Base-by-base conservation (phyloP, 331 rosid genomes). In the Quercus lobata region DNA sequence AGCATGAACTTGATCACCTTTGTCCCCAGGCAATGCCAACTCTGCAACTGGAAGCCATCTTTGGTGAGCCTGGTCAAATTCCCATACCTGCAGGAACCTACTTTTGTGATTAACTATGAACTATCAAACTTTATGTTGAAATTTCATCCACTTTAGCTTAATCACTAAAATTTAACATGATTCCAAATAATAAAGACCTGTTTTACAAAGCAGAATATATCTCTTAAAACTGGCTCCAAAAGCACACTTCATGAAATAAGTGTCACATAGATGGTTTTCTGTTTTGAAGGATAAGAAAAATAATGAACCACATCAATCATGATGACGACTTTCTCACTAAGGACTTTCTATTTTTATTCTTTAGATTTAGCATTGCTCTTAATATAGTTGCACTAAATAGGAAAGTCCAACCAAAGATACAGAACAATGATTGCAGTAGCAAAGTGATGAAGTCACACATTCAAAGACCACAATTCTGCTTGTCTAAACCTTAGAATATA, bases 31-130 rank as follows among this genome's bases (percentile, higher is more conserved):
- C 57, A 81, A 79, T n/a, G 89, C 91, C 90, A 95, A 61, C 84
- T 93, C 94, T 55, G 99, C 97, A 75, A 95, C 97, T 14, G 98
- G 99, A 81, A 93, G 94, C 99, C 99, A 93, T 88, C 97, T 91
- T 76, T 90, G 99, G 84, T 95, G 99, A 88, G 90, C 96, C 76
- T 89, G 91, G 86, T 95, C 96, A 82, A 95, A 93, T 80, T 95
- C 97, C 98, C 97, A 95, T 63, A 95, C 91, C 99, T 93, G 80
- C 32, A 44, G 78, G 19, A 72, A 68, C 37, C 72, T 18, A 34
- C 11, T 35, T 68, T 68, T 35, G 72, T 35, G 53, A 68, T 68
- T 35, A 19, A 68, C 52, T 49, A 10, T 49, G 54, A 49, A 49
- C 54, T 8, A 35, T 68, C 72, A 35, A 68, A 68, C 9, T 24